Base-by-base conservation (phyloP, 2,329 filamentous ascomycete genomes). In the Emericellopsis cladophorae region DNA sequence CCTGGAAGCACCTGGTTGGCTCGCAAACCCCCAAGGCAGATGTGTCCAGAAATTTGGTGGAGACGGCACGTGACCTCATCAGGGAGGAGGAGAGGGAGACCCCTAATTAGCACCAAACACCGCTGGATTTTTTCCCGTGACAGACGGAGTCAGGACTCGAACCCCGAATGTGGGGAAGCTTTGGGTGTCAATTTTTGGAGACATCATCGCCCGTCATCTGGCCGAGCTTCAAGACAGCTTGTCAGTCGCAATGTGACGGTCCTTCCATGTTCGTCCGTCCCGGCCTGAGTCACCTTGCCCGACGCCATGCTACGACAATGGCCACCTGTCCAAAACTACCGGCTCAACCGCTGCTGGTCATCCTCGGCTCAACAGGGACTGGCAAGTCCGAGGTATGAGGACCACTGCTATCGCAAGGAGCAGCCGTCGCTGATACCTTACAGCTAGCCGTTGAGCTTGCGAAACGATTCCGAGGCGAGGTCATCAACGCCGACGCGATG, bases 401-500 rank as follows among this genome's bases (percentile, higher is more conserved):
- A 37, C 21, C 7, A 40, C n/a, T 2, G 22, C 36, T 37, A 18
- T 23, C 5, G 5, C 29, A 21, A 16, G 22, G 16, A 10, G 7
- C 7, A 29, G 14, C 2, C 32, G 29, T 36, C 5, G 12, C 34
- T 24, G 15, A 39, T 37, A 29, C 2, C 22, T 34, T 5, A 6
- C 46, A 95, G 88, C 74, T 95, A 49, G 92, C 92, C 8, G 82
- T 98, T 33, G 86, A 95, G 47, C 65, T 98, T 40, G 92, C 93
- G 1, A 71, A 71, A 34, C 76, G 73, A 18, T 89, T 88, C 61
- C 81, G 92, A 59, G 92, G 93, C 54, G 92, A 98, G 60, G 76
- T 98, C 40, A 88, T 98, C 64, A 98, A 98, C 56, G 86, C 86
- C 37, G 92, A 98, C 68, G 92, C 92, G 32, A 95, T 98, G 88